Base-by-base conservation (phyloP, 805 yeast genomes). In the Lachancea dasiensis region DNA sequence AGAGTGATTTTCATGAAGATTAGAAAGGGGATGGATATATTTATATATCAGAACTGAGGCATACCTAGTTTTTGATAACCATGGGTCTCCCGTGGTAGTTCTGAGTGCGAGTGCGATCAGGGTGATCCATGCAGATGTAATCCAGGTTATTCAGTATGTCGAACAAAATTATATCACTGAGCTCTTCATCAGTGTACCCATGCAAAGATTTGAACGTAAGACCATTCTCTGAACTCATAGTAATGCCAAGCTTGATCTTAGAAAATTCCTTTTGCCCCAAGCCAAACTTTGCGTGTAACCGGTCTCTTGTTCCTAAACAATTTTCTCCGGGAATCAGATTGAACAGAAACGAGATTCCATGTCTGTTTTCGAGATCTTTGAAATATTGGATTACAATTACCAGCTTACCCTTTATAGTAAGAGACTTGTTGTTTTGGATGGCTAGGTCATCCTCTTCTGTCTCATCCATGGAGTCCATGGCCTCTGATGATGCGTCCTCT, bases 301-400 rank as follows among this genome's bases (percentile, higher is more conserved):
- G 73, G 13, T 63, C 68, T 49, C 71, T 77, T 2, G 94, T 81
- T 9, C 73, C 77, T 3, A 59, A 54, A 31, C 84, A 74, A 31
- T 64, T 61, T 57, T 92, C 98, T 10, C 69, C 75, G 6, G 84
- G 79, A 33, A 75, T 68, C 5, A 84, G 60, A n/a, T 76, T 73
- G 55, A 89, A 85, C 7, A 83, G 64, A 55, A 89, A 89, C 3
- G 97, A 95, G 34, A 81, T 68, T n/a, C 95, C 89, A 58, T 89
- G 97, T 16, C 73, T 67, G 28, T 69, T 63, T 30, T 67, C 70
- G 18, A 80, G 68, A 27, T 79, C 83, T 49, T 81, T 84, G 58
- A 79, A 74, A 61, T 81, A 89, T 54, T 87, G 96, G 47, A 77
- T 69, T 2, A 81, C 94, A 3, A 83, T 73, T 2, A 84, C 70